Base-by-base conservation (phyloP, 164 flowering plant species). In the Brasenia schreberi region DNA sequence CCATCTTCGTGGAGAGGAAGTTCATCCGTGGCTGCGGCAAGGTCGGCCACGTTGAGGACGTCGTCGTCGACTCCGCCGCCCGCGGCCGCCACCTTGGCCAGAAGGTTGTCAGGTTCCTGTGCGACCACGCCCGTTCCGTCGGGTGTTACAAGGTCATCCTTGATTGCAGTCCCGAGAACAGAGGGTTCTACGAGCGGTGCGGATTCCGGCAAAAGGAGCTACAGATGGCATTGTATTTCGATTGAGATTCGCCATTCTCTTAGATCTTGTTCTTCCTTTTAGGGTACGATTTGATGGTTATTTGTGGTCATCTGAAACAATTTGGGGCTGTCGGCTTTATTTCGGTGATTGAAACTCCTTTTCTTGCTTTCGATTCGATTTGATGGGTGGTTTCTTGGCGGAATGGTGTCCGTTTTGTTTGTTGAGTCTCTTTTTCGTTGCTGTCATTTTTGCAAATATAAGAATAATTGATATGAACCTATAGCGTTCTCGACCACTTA, bases 71-170 rank as follows among this genome's bases (percentile, higher is more conserved):
- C 79, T 74, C 85, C 1, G 72, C 58, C n/a, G 78, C 78, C 56
- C 74, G 96, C 18, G 98, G 96, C 63, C 65, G 69, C 82, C 81
- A 81, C 6, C 73, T 92, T 19, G 96, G 98, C 64, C 87, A 87
- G 78, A 85, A 79, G 61, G 73, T 92, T 3, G 27, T 90, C 0
- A 80, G 42, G n/a, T 88, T 80, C 63, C 81, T 87, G 0, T 65
- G 75, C 0, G 77, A 85, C 63, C 89, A 90, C 70, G 88, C 90
- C 18, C 72, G 62, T 18, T 76, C 81, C 0, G 65, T 71, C 70
- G 98, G 96, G 0, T 92, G 98, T 59, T 90, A 92, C 64, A 92
- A 92, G 83, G 91, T 85, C 61, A 88, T 92, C 67, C 88, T 92
- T 67, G 98, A 88, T 72, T 92, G 96, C 76, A 79, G 77, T 60